phyloP scores from a whole-genome alignment of 2,329 filamentous ascomycete genomes.

The Parastagonospora avenae region DNA sequence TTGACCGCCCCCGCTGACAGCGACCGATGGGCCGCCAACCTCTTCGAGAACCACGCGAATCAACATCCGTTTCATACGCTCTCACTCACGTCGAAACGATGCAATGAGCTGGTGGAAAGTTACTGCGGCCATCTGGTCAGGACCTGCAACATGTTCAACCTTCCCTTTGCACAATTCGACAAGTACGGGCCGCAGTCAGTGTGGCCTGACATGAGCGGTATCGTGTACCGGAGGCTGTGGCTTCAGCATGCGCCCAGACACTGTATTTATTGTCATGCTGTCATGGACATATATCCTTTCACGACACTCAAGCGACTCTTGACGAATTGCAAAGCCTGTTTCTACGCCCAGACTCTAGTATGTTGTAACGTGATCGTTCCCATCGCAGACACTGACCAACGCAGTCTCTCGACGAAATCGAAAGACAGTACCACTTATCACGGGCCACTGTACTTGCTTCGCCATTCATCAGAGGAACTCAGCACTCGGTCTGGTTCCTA shows the following conservation, averaged over 20 bases:
- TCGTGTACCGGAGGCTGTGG: slow-evolving; percentile 39
- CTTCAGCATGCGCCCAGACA: slow-evolving; percentile 34
- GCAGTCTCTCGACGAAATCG: slow-evolving; percentile 34
- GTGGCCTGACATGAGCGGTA: slow-evolving; percentile 31
- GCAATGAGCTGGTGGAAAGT: slow-evolving; percentile 26
- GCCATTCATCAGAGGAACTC: slow-evolving; percentile 20
- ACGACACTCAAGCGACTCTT: slow-evolving; percentile 19
- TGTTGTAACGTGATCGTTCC: background rate
- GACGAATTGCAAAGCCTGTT: slow-evolving; percentile 32
- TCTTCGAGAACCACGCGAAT: slow-evolving; percentile 29
- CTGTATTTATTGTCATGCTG: slow-evolving; percentile 34
- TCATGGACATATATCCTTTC: slow-evolving; percentile 34
- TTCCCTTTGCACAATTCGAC: slow-evolving; percentile 32
- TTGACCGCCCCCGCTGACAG: slow-evolving; percentile 27
- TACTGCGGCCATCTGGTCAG: slow-evolving; percentile 35
- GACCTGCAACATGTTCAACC: slow-evolving; percentile 35
- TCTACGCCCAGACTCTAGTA: slow-evolving; percentile 37
- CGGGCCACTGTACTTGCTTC: slow-evolving; percentile 16
- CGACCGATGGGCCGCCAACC: slow-evolving; percentile 32
- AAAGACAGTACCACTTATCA: slow-evolving; percentile 35
- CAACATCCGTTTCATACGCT: slow-evolving; percentile 37
- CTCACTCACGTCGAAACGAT: slow-evolving; percentile 28
- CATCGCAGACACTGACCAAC: slow-evolving; percentile 1
- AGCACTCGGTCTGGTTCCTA: slow-evolving; percentile 28
- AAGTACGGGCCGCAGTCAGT: slow-evolving; percentile 21